Base-by-base conservation (phyloP, 2,329 filamentous ascomycete genomes). In the Pseudogymnoascus sp. region DNA sequence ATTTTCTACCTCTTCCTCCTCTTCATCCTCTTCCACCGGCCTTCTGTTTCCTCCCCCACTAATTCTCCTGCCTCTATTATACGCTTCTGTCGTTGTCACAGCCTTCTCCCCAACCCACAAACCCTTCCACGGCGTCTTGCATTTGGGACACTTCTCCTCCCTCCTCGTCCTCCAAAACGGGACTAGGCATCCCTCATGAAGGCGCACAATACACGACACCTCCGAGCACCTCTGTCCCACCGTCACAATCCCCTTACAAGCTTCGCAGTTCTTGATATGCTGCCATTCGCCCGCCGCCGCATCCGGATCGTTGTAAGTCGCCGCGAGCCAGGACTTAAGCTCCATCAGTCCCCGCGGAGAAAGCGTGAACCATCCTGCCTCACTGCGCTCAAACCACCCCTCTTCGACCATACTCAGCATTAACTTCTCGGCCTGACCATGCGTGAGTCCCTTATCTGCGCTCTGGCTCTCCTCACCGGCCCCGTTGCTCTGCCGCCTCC, bases 171-270 rank as follows among this genome's bases (percentile, higher is more conserved):
- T 79, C 78, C 90, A 95, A 71, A 87, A 90, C 26, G 82, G 84
- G 10, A 83, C 80, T 60, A 83, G 79, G 71, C 91, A 96, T 57
- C 85, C 83, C 64, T 91, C 82, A 71, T 96, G 92, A 13, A 96
- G 72, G 9, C 92, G 79, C 9, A 84, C 79, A 28, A 74, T 76
- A 71, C 92, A 96, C 18, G 84, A 79, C 35, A 80, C 74, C 62
- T 88, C 80, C 2, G 78, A 72, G 73, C 92, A 96, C 59, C 92
- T 81, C 77, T 91, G 82, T 0, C 92, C 91, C 64, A 88, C 76
- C 0, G 92, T 99, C 38, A 97, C 83, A 63, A 97, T 87, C 65
- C 96, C 91, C 71, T 84, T 88, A 73, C 94, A 99, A 0, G 89
- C 91, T 68, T 88, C 82, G 71, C 94, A 99, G 63, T 85, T 83